Base-by-base conservation (phyloP, 305 asterid genomes). In the Nicotiana rustica region DNA sequence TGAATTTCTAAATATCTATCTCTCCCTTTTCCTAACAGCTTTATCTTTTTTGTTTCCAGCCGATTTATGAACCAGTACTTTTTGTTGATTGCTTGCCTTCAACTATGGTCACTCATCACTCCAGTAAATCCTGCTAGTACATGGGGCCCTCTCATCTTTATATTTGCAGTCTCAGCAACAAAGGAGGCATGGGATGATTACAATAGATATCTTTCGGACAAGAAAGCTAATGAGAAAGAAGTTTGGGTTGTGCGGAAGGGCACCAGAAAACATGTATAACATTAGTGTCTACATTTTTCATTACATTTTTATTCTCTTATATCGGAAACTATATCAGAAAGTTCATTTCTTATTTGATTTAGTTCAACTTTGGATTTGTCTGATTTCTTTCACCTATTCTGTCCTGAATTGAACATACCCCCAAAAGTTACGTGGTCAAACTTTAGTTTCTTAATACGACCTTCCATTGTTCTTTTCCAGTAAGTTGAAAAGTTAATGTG, bases 101-200 rank as follows among this genome's bases (percentile, higher is more conserved):
- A 96, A 86, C 93, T 96, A 59, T 96, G 99, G 99, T 91, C 99
- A 75, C 97, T 96, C 83, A 96, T 96, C 81, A 96, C 99, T 81
- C 99, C 99, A 31, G 99, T 96, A 84, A 96, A 96, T 92, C 99
- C 99, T 81, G 99, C 97, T 69, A 96, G 98, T 89, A 94, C 99
- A 31, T 96, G 99, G 99, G 98, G 99, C 77, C 99, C 99, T 79
- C 98, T 96, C 85, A 92, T 96, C 84, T 93, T 96, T 87, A 96
- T 96, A 89, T 96, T 96, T 91, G 93, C 99, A n/a, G 98, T 96
- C 89, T 94, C 99, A 17, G 98, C 99, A 65, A 86, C 93, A 65
- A 96, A 96, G 92, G 99, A 96, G 91, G 99, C 98, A 41, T 96
- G 99, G 98, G 99, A 96, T 89, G 99, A 96, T 91, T 94, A 96